Evolutionary conservation across 1,139 yeast genomes (phyloP), one percentile per base, ranked within the genome.

Genomic region (Entelexis paramagnoliae): DNA sequence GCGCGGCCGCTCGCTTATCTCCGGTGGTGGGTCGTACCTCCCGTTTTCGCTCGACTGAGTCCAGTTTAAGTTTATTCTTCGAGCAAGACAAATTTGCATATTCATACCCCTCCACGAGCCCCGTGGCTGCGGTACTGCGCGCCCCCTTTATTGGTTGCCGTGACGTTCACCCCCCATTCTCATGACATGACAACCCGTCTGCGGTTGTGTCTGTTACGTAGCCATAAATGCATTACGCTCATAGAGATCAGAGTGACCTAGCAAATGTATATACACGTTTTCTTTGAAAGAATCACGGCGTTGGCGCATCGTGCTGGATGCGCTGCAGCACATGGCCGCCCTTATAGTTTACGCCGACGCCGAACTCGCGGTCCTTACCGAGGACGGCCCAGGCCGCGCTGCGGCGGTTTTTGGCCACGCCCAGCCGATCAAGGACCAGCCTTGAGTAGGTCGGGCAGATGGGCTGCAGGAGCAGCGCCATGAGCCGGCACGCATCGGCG

Each of bases 401-500:
- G 38, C 89, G 69, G n/a, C 66, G 69, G 0, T 62, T 63, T 1
- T 57, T 33, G 10, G 62, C 60, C 4, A 86, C 88, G 9, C 72
- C 76, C 43, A 91, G 66, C 51, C 88, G 71, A 60, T 83, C 82
- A 40, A 91, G 70, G n/a, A 87, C 68, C 29, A 68, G 67, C 0
- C 61, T 57, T 0, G 95, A 67, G 47, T 86, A 70, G 2, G 69
- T 68, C 0, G 97, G 97, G 46, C 85, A 78, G 28, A 89, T 72
- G 1, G 96, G 87, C 54, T 75, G 78, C 28, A 84, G 72, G 38
- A 85, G 64, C 13, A 91, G 78, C 0, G 91, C 74, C 16, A 78
- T 64, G 0, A 86, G 75, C 55, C 98, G 74, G 16, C 81, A 73
- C 0, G 80, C 74, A 60, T 91, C 97, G 13, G 85, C 76, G 1